Evolutionary conservation across 2,329 filamentous ascomycete species (phyloP).

Genomic region (Aspergillus pseudoterreus): DNA sequence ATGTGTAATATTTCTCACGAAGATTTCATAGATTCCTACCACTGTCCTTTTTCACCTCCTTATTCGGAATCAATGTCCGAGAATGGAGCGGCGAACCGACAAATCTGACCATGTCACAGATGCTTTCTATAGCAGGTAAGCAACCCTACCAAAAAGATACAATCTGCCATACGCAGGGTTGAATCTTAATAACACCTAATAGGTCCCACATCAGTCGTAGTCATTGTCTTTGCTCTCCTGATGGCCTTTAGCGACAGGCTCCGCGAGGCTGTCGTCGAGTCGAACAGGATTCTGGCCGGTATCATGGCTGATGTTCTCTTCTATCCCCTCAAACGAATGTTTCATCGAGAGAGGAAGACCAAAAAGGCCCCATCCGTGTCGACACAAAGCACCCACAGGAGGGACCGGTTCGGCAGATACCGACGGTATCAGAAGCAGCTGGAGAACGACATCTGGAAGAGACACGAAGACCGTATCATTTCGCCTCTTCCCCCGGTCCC

Average conservation of each 20-base stretch:
- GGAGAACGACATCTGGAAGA: conserved; percentile 31
- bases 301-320: conserved; percentile 22
- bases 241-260: conserved; percentile 50
- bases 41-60: conserved; percentile 61
- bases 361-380: conserved; percentile 6
- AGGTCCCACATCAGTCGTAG: conserved; percentile 45
- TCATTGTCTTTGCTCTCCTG: conserved; percentile 52
- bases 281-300: conserved; percentile 20
- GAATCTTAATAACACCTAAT: neutral
- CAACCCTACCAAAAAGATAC: neutral
- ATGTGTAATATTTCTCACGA: neutral
- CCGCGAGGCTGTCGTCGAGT: conserved; percentile 21
- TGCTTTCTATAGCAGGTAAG: conserved; percentile 29
- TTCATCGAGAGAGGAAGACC: conserved; percentile 7
- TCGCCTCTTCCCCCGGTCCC: conserved; percentile 9
- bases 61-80: conserved; percentile 63
- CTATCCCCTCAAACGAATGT: conserved; percentile 12
- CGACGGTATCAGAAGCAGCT: conserved; percentile 17
- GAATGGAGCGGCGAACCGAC: conserved; percentile 53
- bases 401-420: conserved; percentile 24
- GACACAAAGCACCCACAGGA: conserved; percentile 17
- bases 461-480: conserved; percentile 18
- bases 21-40: conserved; percentile 49
- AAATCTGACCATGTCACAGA: conserved; percentile 32
- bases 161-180: neutral